phyloP scores from a whole-genome alignment of 2,329 filamentous ascomycete genomes.

The Aspergillus sp. region DNA sequence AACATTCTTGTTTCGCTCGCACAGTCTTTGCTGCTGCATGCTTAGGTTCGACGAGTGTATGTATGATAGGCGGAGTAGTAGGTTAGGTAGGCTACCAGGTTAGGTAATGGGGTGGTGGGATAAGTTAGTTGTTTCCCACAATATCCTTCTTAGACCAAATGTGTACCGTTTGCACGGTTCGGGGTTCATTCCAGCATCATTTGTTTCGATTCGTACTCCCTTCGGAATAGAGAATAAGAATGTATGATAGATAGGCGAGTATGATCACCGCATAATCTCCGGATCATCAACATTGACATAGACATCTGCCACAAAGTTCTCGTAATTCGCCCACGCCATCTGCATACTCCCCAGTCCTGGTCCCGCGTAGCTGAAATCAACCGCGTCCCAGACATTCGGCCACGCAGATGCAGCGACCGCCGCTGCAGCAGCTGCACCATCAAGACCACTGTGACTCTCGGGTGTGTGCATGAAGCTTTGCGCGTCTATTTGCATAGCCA shows the following conservation, averaged over 20 bases:
- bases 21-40: not conserved
- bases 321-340: conserved; percentile 31
- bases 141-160: not conserved
- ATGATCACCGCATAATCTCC: conserved; percentile 17
- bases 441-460: not conserved
- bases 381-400: conserved; percentile 30
- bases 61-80: conserved; percentile 12
- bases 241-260: not conserved
- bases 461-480: not conserved
- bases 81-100: not conserved
- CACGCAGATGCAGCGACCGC: conserved; percentile 10
- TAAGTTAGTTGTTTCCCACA: not conserved
- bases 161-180: not conserved
- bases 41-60: conserved; percentile 8
- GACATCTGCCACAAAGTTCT: conserved; percentile 31
- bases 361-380: conserved; percentile 21
- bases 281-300: conserved; percentile 28
- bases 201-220: not conserved
- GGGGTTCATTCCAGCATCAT: not conserved
- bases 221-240: too few relatives aligned
- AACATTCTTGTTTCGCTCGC: not conserved
- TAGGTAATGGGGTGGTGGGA: not conserved
- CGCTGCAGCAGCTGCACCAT: too few relatives aligned
- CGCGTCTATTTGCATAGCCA: not conserved
- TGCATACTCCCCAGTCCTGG: conserved; percentile 11